Percentiles rank a stretch among this genome's conserved stretches.
Evolutionary conservation across 495 filamentous ascomycete species (phyloP).

Genomic region (Penicillium simplicissimum): DNA sequence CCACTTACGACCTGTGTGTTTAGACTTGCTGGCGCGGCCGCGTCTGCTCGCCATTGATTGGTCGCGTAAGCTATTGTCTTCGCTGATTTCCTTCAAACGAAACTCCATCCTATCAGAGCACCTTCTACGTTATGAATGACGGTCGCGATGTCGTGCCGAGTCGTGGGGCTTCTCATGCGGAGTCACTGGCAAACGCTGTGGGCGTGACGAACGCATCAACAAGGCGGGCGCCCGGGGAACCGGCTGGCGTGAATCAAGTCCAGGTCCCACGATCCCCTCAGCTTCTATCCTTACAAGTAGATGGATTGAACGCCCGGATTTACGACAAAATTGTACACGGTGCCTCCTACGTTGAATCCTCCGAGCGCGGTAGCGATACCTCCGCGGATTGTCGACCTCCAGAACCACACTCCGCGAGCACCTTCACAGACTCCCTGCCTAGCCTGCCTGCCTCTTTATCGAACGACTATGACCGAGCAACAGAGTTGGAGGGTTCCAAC

Average conservation of each 20-base stretch:
- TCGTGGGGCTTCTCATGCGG: conserved; percentile 26
- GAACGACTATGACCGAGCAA: conserved; percentile 15
- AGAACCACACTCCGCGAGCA: conserved; percentile 26
- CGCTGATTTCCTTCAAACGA: conserved; percentile 2
- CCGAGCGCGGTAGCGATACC: conserved; percentile 29
- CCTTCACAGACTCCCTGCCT: conserved; percentile 21
- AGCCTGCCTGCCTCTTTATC: conserved; percentile 20
- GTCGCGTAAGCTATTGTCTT: conserved; percentile 16
- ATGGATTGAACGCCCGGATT: conserved; percentile 22
- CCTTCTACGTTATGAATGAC: conserved; percentile 25
- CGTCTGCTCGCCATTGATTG: conserved; percentile 23
- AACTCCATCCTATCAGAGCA: neutral
- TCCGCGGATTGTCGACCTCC: conserved; percentile 22
- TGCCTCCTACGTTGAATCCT: conserved; percentile 24
- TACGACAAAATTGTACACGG: conserved; percentile 11
- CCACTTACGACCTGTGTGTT: conserved; percentile 19
- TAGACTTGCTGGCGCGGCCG: conserved; percentile 23
- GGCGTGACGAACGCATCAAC: conserved; percentile 18
- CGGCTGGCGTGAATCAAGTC: conserved; percentile 10
- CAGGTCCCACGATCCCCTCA: conserved; percentile 26
- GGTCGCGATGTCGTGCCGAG: conserved; percentile 12
- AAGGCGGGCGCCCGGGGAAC: conserved; percentile 9
- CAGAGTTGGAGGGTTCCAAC: conserved; percentile 13
- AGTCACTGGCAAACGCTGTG: conserved; percentile 23
- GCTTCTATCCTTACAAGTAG: conserved; percentile 27